These are phyloP conservation scores for Malus hybrid DNA, from an alignment of 331 rosid genomes.

Conservation along the genomic window DNA sequence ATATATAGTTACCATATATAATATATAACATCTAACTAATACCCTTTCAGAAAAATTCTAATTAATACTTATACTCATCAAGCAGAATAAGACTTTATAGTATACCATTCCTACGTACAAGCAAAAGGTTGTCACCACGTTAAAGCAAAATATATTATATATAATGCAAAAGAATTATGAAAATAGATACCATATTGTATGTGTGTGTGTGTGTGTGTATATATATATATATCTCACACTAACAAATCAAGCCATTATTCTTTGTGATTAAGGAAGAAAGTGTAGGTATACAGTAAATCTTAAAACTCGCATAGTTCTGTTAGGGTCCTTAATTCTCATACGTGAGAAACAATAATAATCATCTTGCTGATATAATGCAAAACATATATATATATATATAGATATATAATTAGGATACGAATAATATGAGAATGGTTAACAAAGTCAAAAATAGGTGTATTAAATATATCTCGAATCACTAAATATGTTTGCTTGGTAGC, in stretches of 20 bases:
- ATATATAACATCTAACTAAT: not conserved
- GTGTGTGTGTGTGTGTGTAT: not conserved
- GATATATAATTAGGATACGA: not conserved
- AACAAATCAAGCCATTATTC: not conserved
- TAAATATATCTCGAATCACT: conserved; percentile 49
- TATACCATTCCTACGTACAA: not conserved
- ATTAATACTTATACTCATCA: not conserved
- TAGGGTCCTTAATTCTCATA: not conserved
- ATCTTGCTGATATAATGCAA: not conserved
- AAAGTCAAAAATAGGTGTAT: conserved; percentile 49
- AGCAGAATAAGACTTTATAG: not conserved
- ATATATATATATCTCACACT: not conserved
- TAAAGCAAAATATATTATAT: conserved; percentile 15
- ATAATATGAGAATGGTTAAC: conserved; percentile 2
- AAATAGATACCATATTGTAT: not conserved
- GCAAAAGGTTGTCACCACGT: conserved; percentile 3
- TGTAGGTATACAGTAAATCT: not conserved
- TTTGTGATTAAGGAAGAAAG: not conserved
- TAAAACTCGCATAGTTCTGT: not conserved
- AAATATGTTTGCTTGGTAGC: conserved; percentile 46
- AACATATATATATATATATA: not conserved
- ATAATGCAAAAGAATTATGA: not conserved
- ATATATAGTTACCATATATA: too few species aligned
- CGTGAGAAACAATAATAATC: not conserved
- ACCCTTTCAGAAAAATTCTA: not conserved